These are phyloP conservation scores for Puccinia coronata DNA, from an alignment of 1,284 basidiomycete genomes.

Conservation along the genomic window DNA sequence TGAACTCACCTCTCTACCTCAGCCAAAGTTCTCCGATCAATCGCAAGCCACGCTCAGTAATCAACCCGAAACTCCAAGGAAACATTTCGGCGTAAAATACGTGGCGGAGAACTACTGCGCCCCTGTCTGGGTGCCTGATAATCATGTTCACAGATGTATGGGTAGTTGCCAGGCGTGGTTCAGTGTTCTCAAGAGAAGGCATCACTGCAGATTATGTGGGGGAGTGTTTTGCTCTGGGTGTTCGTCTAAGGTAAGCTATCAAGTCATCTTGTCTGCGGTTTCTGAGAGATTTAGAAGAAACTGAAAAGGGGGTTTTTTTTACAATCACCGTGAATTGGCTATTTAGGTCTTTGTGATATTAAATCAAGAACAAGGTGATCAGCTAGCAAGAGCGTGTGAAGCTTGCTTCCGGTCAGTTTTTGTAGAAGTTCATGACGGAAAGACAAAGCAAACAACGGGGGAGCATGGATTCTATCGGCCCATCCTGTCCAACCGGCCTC, in stretches of 20 bases:
- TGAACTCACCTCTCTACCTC: not conserved
- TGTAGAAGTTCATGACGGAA: not conserved
- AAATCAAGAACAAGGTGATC: slow-evolving; percentile 23
- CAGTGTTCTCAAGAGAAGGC: slow-evolving; percentile 76
- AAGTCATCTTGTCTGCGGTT: not conserved
- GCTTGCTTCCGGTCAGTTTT: slow-evolving; percentile 37
- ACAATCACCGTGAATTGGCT: not conserved
- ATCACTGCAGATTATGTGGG: slow-evolving; percentile 88
- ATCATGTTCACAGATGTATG: slow-evolving; percentile 77
- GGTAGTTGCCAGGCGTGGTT: slow-evolving; percentile 71
- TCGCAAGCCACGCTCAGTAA: not conserved
- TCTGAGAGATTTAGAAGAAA: not conserved
- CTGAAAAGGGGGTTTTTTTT: not conserved
- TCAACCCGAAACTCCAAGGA: not conserved
- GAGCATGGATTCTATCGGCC: not conserved
- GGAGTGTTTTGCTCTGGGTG: slow-evolving; percentile 79
- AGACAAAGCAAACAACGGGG: not conserved
- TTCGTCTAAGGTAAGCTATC: slow-evolving; percentile 69
- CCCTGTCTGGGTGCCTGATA: slow-evolving; percentile 88
- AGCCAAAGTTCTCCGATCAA: not conserved
- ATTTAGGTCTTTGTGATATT: slow-evolving; percentile 22
- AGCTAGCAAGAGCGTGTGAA: slow-evolving; percentile 37
- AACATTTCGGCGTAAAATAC: slow-evolving; percentile 24
- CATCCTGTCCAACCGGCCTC: slow-evolving; percentile 18
- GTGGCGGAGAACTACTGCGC: slow-evolving; percentile 82